A percentile compares a stretch with the other conserved stretches of the same genome.
Evolutionary conservation across 495 filamentous ascomycete genomes (phyloP).

Genomic region (Lophiotrema nucula): DNA sequence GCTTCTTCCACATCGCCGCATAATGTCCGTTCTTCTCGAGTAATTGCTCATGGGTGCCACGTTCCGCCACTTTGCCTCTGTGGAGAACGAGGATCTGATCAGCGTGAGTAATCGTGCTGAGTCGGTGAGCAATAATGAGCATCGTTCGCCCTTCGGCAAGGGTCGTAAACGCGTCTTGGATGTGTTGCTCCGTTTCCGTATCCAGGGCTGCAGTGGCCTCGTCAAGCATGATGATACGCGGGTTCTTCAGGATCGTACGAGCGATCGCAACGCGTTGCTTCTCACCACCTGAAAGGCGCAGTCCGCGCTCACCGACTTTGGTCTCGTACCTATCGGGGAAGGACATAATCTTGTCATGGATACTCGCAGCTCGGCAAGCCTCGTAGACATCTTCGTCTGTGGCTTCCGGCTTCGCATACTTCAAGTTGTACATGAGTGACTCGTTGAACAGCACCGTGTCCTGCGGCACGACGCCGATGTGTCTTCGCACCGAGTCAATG

Average conservation of each 20-base stretch:
- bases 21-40: slow-evolving; percentile 76
- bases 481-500: slow-evolving; percentile 85
- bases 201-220: slow-evolving; percentile 96
- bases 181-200: slow-evolving; percentile 93
- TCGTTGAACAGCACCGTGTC: slow-evolving; percentile 98
- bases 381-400: slow-evolving; percentile 84
- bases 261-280: slow-evolving; percentile 98
- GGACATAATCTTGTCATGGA: slow-evolving; percentile 90
- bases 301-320: slow-evolving; percentile 90
- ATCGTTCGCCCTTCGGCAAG: slow-evolving; percentile 83
- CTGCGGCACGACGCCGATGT: slow-evolving; percentile 95
- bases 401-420: slow-evolving; percentile 84
- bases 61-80: slow-evolving; percentile 77
- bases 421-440: slow-evolving; percentile 93
- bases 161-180: slow-evolving; percentile 78
- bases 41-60: slow-evolving; percentile 82
- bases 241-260: slow-evolving; percentile 92
- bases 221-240: slow-evolving; percentile 91
- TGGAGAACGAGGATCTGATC: slow-evolving; percentile 94
- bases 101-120: slow-evolving; percentile 91
- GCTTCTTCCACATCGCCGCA: slow-evolving; percentile 92
- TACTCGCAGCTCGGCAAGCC: slow-evolving; percentile 89
- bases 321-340: slow-evolving; percentile 93
- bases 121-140: slow-evolving; percentile 79
- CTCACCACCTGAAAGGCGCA: slow-evolving; percentile 90